Base-by-base conservation (phyloP, 164 flowering plant genomes). In the Santalum album region DNA sequence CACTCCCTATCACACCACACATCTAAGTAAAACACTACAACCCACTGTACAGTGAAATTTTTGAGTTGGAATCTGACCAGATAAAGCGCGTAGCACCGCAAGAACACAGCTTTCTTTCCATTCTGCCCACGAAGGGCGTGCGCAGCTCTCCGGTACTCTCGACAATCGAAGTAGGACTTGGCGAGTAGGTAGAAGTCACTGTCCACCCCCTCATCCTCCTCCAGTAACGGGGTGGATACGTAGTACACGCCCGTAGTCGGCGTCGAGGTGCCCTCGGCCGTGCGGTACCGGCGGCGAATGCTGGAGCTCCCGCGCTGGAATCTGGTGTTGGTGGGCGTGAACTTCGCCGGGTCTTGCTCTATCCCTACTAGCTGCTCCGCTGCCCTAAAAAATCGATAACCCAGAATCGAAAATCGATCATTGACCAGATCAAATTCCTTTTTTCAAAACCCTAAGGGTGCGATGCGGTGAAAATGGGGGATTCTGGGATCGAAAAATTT, bases 331-430 rank as follows among this genome's bases (percentile, higher is more conserved):
- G 97, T 65, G 9, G 95, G 90, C 17, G 95, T 82, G 56, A 67
- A 76, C 73, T 78, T 88, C 1, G 87, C 70, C n/a, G 85, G 87
- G 59, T 94, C 99, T 53, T 75, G 87, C 74, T 90, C 96, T 19
- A 87, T 82, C 44, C 99, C 99, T 18, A 90, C 76, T 22, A 94
- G 68, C 64, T 94, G 99, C 54, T 94, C 99, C 27, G 87, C 88
- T 57, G 96, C 96, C 97, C 97, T 94, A 67, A 29, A 54, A 25
- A 25, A n/a, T n/a, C 36, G 48, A 14, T 26, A 38, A 49, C 3
- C 29, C 3, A 48, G 25, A 29, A 48, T 50, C 26, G n/a, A 29
- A 38, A 36, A 10, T 10, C 4, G 24, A 42, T 23, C 27, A 53
- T 20, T 17, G 21, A 42, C 19, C 45, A n/a, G 11, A 42, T 42